These are phyloP conservation scores for Cichorium intybus DNA, from an alignment of 140 eudicot genomes.

Conservation along the genomic window DNA sequence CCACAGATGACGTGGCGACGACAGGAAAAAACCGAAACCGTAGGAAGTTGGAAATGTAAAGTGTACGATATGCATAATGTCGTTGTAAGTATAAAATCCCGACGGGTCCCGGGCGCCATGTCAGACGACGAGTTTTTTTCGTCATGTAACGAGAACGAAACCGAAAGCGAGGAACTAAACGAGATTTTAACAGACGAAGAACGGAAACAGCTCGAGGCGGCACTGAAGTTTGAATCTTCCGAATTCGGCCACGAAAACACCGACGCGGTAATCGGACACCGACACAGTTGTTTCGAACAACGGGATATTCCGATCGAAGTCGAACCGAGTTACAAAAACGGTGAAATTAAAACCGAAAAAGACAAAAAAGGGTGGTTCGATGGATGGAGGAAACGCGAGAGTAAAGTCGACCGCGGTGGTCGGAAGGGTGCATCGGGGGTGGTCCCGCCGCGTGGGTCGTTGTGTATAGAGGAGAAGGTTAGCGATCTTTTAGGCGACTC, in stretches of 20 bases:
- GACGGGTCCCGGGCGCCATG: conserved; percentile 98
- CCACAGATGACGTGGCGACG: conserved; percentile 90
- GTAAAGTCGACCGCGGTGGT: conserved; percentile 39
- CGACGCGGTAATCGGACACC: conserved; percentile 59
- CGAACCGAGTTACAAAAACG: conserved; percentile 34
- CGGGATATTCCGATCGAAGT: conserved; percentile 77
- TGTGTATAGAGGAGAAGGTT: conserved; percentile 70
- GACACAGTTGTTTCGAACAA: conserved; percentile 79
- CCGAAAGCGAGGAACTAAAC: conserved; percentile 70
- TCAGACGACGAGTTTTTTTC: conserved; percentile 84
- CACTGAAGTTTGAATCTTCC: conserved; percentile 63
- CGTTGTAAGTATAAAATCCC: conserved; percentile 80
- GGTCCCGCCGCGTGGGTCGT: conserved; percentile 63
- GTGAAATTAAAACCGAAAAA: conserved; percentile 57
- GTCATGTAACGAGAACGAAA: conserved; percentile 67
- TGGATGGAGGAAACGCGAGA: conserved; percentile 84
- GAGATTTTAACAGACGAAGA: conserved; percentile 89
- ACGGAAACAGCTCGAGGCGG: conserved; percentile 77
- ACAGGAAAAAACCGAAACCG: conserved; percentile 75
- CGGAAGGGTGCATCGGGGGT: conserved; percentile 35
- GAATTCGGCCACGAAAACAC: conserved; percentile 49
- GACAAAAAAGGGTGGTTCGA: conserved; percentile 91
- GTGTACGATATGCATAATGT: conserved; percentile 97
- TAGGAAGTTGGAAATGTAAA: conserved; percentile 87
- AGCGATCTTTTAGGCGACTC: conserved; percentile 67